Evolutionary conservation across 345 rosid species (phyloP).

Genomic region (Reutealis trisperma): DNA sequence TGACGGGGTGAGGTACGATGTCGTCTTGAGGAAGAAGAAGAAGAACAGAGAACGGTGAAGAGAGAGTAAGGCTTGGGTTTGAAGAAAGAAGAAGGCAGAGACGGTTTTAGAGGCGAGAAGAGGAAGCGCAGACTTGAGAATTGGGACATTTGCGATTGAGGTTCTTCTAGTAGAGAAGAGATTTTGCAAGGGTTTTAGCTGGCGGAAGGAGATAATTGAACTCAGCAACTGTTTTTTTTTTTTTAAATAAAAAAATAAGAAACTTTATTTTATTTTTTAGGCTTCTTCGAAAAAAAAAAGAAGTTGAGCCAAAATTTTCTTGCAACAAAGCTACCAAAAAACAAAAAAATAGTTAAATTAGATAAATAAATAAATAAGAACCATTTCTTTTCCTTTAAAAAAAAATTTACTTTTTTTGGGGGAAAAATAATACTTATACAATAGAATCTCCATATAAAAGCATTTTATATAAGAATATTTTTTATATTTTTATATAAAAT

Average conservation of each 20-base stretch:
- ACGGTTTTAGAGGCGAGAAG: constrained; percentile 42
- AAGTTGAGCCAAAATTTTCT: background rate
- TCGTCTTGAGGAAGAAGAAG: constrained; percentile 34
- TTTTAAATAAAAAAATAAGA: too few species aligned
- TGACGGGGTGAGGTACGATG: constrained; percentile 39
- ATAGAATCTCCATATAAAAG: too few species aligned
- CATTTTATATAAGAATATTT: too few species aligned
- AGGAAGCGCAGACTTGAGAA: constrained; percentile 46
- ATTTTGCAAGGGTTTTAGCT: constrained; percentile 20
- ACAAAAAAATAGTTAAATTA: too few species aligned
- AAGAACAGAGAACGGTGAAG: constrained; percentile 41
- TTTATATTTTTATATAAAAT: too few species aligned
- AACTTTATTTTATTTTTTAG: too few species aligned
- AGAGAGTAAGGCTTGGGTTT: constrained; percentile 34
- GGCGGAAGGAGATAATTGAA: background rate
- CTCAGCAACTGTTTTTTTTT: too few species aligned
- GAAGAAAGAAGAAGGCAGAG: constrained; percentile 18
- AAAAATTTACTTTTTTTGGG: too few species aligned
- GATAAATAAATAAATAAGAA: too few species aligned
- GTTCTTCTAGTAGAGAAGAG: background rate
- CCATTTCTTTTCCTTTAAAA: too few species aligned
- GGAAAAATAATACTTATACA: too few species aligned
- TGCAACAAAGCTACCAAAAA: too few species aligned
- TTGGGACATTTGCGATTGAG: constrained; percentile 38
- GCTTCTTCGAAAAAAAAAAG: background rate